Percentiles rank a stretch among this genome's conserved stretches.
Conservation (phyloP, 2,329 filamentous ascomycete genomes). For the Onygenales sp. region DNA sequence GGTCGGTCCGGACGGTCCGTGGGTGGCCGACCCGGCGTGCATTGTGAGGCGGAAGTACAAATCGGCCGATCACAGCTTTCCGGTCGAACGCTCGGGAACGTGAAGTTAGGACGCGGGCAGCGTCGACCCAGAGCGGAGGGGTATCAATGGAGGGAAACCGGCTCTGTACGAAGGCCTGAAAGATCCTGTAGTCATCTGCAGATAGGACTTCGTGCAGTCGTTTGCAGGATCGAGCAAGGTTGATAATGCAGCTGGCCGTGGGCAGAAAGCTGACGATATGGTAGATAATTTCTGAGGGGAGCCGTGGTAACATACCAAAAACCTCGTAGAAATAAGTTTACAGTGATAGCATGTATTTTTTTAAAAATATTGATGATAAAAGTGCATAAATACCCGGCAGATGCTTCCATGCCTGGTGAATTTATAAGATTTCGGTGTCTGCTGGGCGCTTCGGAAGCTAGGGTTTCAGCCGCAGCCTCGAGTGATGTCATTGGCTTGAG, state of each 20-base stretch:
- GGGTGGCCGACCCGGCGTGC: constrained; percentile 29
- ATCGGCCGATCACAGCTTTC: constrained; percentile 46
- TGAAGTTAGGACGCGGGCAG: constrained; percentile 46
- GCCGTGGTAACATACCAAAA: constrained; percentile 21
- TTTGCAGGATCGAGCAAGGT: constrained; percentile 38
- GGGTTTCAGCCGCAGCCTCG: too few species aligned
- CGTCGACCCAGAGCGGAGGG: constrained; percentile 38
- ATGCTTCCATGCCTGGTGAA: neutral
- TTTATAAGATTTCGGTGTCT: neutral
- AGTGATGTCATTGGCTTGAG: neutral
- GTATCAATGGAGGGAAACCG: constrained; percentile 39
- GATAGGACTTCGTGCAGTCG: constrained; percentile 37
- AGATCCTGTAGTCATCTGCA: constrained; percentile 40
- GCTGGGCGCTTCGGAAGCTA: too few species aligned
- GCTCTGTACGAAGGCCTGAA: constrained; percentile 37
- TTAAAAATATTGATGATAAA: neutral
- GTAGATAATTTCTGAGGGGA: constrained; percentile 37
- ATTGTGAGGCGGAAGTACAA: constrained; percentile 37
- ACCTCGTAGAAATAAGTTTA: neutral
- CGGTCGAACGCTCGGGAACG: constrained; percentile 49
- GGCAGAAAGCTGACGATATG: constrained; percentile 35
- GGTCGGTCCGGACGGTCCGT: constrained; percentile 35
- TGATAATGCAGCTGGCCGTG: constrained; percentile 34
- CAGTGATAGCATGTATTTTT: neutral
- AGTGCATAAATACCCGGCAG: neutral